Base-by-base conservation (phyloP, 371 early-diverging fungal species). In the Mucor racemosus region DNA sequence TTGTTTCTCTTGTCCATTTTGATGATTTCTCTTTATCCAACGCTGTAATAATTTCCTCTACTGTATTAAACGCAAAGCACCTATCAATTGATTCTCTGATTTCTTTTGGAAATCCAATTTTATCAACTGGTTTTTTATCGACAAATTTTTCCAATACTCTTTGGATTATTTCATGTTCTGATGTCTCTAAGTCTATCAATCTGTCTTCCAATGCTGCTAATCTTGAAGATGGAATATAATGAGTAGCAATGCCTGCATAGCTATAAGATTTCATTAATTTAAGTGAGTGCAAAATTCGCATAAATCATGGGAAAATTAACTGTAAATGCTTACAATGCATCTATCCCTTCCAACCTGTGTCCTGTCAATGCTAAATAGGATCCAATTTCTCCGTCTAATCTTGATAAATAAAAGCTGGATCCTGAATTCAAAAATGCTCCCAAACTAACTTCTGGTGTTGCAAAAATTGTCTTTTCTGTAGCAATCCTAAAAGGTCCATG, bases 351-450 rank as follows among this genome's bases (percentile, higher is more conserved):
- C 67, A 99, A 77, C n/a, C 89, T 77, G 39, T 79, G 73, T 4
- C 98, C 99, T 5, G 98, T 97, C 74, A 99, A 80, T 1, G 94
- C 99, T 44, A 99, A 78, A 75, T 93, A 99, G 14, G 91, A 89
- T 11, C 99, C 99, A 9, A 95, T 80, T 76, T 95, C 90, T 13
- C 96, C 96, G 72, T 98, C 98, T 70, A 98, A 71, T 35, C 96
- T 82, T 8, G 98, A 89, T 66, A 98, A 74, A 75, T 95, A 97
- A 82, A 97, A 97, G 36, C 93, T 89, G 3, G 94, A 95, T 17
- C 98, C 99, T 7, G 97, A 96, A 67, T 96, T 97, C 4, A 98
- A 95, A 78, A 94, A 95, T 38, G 97, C 82, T 6, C 99, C 98
- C 64, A 98, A 94, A 54, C 81, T 85, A 15, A 94, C 91, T 80